Percentiles rank a stretch among this genome's conserved stretches.
These are phyloP conservation scores for Hyaloscypha variabilis DNA, from an alignment of 495 filamentous ascomycete species.

Conservation along the genomic window DNA sequence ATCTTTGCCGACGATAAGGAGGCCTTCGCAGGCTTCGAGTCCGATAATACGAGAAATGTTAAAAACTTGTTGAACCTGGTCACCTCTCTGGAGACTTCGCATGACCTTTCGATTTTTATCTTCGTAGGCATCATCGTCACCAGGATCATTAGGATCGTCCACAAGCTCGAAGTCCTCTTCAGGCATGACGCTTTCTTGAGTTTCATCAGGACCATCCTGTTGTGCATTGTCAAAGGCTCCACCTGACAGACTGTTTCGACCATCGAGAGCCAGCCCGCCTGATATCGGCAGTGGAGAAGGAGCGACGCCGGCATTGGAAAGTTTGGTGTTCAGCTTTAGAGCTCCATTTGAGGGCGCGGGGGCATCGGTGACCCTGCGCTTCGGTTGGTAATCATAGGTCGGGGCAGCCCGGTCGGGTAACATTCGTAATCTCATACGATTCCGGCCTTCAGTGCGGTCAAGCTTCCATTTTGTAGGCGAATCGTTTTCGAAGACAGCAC, in stretches of 20 bases:
- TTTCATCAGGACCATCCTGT: slow-evolving; percentile 17
- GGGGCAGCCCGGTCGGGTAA: slow-evolving; percentile 66
- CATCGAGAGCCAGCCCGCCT: slow-evolving; percentile 12
- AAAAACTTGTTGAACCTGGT: slow-evolving; percentile 90
- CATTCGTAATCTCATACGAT: slow-evolving; percentile 89
- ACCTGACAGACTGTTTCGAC: slow-evolving; percentile 25
- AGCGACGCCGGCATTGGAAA: slow-evolving; percentile 21
- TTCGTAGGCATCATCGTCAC: slow-evolving; percentile 86
- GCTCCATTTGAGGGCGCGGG: slow-evolving; percentile 22
- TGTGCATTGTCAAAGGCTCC: slow-evolving; percentile 15
- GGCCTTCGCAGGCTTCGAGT: slow-evolving; percentile 87
- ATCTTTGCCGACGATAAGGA: slow-evolving; percentile 91
- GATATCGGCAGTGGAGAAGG: slow-evolving; percentile 7
- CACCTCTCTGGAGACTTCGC: slow-evolving; percentile 87
- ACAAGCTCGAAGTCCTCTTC: slow-evolving; percentile 96
- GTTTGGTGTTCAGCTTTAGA: slow-evolving; percentile 46
- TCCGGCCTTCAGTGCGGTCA: slow-evolving; percentile 92
- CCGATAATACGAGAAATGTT: slow-evolving; percentile 95
- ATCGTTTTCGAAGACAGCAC: slow-evolving; percentile 73
- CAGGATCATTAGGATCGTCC: slow-evolving; percentile 74
- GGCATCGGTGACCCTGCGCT: slow-evolving; percentile 57
- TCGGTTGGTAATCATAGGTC: slow-evolving; percentile 80
- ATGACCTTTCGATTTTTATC: slow-evolving; percentile 98
- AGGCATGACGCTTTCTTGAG: slow-evolving; percentile 46
- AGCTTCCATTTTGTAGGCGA: slow-evolving; percentile 79